Evolutionary conservation across 2,329 filamentous ascomycete species (phyloP).

Genomic region (Penicillium sp.): DNA sequence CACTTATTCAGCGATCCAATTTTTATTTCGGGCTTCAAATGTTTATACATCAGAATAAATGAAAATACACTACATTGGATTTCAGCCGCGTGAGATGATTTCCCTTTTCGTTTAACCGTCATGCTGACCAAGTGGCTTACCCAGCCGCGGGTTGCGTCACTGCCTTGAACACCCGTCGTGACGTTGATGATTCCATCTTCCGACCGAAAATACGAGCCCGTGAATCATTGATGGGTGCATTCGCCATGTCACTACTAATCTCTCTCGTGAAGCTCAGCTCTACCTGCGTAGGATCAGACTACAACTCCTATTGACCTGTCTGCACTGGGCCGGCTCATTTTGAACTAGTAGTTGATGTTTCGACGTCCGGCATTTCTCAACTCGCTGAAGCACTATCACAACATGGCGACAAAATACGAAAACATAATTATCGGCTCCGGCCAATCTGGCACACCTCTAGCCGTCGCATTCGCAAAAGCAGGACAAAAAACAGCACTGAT

Average conservation of each 20-base stretch:
- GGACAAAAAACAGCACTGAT: neutral
- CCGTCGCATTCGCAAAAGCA: neutral
- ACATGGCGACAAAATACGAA: neutral
- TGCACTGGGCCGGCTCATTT: neutral
- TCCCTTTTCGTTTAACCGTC: no score
- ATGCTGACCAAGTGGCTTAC: no score
- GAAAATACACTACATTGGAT: neutral
- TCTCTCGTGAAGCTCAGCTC: no score
- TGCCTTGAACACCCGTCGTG: no score
- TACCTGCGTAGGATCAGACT: no score
- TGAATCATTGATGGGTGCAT: no score
- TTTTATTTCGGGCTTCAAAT: neutral
- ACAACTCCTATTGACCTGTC: neutral
- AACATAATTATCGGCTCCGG: neutral
- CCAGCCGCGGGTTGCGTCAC: no score
- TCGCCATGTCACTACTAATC: no score
- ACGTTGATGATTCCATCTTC: no score
- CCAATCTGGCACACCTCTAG: neutral
- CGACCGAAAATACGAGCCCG: no score
- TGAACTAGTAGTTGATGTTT: neutral
- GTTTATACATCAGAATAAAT: neutral
- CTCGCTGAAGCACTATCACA: neutral
- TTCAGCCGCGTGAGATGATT: neutral
- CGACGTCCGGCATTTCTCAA: neutral
- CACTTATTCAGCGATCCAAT: neutral